A percentile compares a stretch with the other conserved stretches of the same genome.
Evolutionary conservation across 148 eudicot species (phyloP).

Genomic region (Dianthus caryophyllus): DNA sequence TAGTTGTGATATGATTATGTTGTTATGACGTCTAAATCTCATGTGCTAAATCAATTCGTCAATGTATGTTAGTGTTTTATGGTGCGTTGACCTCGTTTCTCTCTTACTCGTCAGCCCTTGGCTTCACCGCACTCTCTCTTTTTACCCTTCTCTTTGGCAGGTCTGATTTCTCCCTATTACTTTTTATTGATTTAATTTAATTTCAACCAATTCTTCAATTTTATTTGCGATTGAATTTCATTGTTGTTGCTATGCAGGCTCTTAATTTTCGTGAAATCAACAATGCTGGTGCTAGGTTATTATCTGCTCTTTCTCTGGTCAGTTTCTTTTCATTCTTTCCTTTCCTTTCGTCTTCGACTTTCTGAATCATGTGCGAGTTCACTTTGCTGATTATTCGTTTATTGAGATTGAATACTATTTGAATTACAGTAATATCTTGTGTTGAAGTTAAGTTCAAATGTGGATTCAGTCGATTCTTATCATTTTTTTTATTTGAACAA

Average conservation of each 20-base stretch:
- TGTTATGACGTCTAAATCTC: too few species aligned
- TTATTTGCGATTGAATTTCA: conserved; percentile 42
- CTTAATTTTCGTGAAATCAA: conserved; percentile 72
- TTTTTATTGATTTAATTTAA: not conserved
- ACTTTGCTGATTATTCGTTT: not conserved
- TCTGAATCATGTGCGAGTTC: not conserved
- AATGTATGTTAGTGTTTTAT: too few species aligned
- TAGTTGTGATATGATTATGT: too few species aligned
- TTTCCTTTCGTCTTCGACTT: not conserved
- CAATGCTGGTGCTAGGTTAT: conserved; percentile 67
- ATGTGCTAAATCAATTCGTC: too few species aligned
- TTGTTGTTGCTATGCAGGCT: too few species aligned
- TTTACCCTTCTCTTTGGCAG: conserved; percentile 77
- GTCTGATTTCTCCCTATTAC: conserved; percentile 27
- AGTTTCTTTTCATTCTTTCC: too few species aligned
- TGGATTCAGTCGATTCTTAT: too few species aligned
- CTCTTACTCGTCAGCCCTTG: conserved; percentile 59
- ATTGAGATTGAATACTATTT: not conserved
- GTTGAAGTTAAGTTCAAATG: too few species aligned
- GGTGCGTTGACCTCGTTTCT: conserved; percentile 62
- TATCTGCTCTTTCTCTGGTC: conserved; percentile 83
- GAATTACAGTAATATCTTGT: not conserved
- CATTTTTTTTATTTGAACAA: too few species aligned
- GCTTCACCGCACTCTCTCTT: conserved; percentile 57
- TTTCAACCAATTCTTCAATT: not conserved